Conservation (phyloP, 371 early-diverging fungal genomes). For the Rhizomucor pusillus region DNA sequence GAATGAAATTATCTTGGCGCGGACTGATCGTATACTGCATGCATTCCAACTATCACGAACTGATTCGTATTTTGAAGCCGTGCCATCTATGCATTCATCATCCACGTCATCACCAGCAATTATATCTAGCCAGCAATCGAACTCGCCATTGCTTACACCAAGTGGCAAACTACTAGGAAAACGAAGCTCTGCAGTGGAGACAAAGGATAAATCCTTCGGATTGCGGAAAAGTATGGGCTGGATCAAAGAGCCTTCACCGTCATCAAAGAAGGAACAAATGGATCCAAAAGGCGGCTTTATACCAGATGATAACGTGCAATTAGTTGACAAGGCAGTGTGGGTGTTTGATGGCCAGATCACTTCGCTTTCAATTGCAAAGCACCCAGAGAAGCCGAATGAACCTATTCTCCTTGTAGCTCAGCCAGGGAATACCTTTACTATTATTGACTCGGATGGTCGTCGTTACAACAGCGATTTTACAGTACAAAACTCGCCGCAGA, state of each 20-base stretch:
- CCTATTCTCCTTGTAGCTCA: slow-evolving; percentile 59
- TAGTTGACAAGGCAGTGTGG: slow-evolving; percentile 58
- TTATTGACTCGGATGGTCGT: slow-evolving; percentile 56
- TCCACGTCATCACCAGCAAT: slow-evolving; percentile 14
- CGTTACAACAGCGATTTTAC: slow-evolving; percentile 51
- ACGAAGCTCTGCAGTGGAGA: slow-evolving; percentile 7
- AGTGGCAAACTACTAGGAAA: slow-evolving; percentile 8
- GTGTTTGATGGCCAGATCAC: slow-evolving; percentile 59
- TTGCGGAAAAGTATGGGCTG: slow-evolving; percentile 22
- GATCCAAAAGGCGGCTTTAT: slow-evolving; percentile 1
- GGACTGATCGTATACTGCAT: slow-evolving; percentile 82
- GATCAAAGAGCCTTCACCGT: slow-evolving; percentile 8
- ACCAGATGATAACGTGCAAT: slow-evolving; percentile 14
- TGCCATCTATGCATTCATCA: slow-evolving; percentile 8
- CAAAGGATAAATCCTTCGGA: slow-evolving; percentile 11
- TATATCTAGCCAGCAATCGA: slow-evolving; percentile 3
- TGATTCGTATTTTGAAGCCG: slow-evolving; percentile 1
- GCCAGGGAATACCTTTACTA: slow-evolving; percentile 60
- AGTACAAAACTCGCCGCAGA: slow-evolving; percentile 24
- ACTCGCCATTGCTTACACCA: slow-evolving; percentile 14
- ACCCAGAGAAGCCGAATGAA: slow-evolving; percentile 39
- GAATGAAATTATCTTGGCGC: slow-evolving; percentile 75
- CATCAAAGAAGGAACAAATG: slow-evolving; percentile 12
- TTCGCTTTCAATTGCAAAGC: slow-evolving; percentile 33
- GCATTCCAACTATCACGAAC: slow-evolving; percentile 50